Percentiles rank a stretch among this genome's conserved stretches.
Evolutionary conservation across 23 red algal genomes (phyloP).

Genomic region (Pyropia yezoensis): DNA sequence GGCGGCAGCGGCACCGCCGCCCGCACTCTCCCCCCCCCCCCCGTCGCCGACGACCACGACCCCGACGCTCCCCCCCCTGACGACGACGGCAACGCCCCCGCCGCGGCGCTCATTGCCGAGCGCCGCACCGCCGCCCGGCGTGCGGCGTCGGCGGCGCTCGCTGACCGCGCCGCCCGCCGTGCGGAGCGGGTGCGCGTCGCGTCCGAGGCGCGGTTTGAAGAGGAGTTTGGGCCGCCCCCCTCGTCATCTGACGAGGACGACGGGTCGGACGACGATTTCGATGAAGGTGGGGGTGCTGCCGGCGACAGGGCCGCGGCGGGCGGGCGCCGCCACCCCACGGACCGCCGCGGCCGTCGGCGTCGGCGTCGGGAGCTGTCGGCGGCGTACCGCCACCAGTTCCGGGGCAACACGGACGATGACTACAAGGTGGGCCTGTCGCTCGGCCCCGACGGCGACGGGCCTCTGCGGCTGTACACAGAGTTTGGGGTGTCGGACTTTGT

Average conservation of each 20-base stretch:
- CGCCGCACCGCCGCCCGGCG: too few species aligned
- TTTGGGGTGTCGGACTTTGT: conserved; percentile 71
- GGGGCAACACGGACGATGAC: conserved; percentile 91
- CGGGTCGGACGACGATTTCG: conserved; percentile 2
- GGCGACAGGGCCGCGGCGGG: background rate
- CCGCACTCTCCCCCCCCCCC: too few species aligned
- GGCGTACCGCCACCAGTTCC: conserved; percentile 49
- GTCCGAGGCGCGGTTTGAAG: conserved; percentile 47
- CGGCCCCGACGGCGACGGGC: conserved; percentile 7
- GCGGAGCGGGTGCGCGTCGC: too few species aligned
- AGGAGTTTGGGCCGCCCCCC: conserved; percentile 50
- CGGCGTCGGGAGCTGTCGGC: conserved; percentile 15
- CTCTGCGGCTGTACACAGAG: conserved; percentile 63
- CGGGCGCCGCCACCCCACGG: background rate
- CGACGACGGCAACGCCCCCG: too few species aligned
- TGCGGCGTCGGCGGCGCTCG: too few species aligned
- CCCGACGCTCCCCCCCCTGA: too few species aligned
- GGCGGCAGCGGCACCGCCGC: too few species aligned
- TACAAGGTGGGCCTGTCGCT: conserved; percentile 75
- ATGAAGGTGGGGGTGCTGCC: background rate
- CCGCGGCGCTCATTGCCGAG: too few species aligned
- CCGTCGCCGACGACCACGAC: too few species aligned
- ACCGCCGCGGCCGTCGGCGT: background rate
- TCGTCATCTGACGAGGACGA: background rate
- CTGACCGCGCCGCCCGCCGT: too few species aligned